These are phyloP conservation scores for Schizopora paradoxa DNA, from an alignment of 1,284 basidiomycete genomes.

Conservation along the genomic window DNA sequence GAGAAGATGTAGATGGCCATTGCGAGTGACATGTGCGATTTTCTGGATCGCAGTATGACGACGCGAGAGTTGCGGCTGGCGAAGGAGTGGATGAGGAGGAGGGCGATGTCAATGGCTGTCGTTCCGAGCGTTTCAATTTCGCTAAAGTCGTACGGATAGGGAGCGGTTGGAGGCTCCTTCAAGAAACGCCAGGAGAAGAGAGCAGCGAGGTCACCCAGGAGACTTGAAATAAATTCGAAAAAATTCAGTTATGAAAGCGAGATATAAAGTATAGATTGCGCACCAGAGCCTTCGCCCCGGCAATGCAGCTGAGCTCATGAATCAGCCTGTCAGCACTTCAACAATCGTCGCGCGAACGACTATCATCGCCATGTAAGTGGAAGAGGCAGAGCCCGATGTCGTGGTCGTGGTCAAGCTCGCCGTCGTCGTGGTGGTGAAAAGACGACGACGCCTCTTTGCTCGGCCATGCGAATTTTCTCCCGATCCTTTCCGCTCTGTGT, in stretches of 20 bases:
- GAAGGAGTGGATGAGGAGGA: constrained; percentile 88
- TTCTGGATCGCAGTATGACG: constrained; percentile 51
- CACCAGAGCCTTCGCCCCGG: constrained; percentile 91
- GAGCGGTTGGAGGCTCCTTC: constrained; percentile 70
- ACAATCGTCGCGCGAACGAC: constrained; percentile 45
- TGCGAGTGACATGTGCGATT: constrained; percentile 59
- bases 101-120: constrained; percentile 74
- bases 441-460: neutral
- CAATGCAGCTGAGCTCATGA: constrained; percentile 84
- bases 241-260: constrained; percentile 9
- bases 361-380: constrained; percentile 37
- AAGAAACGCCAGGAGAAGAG: constrained; percentile 90
- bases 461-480: neutral
- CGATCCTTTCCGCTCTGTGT: neutral
- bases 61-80: constrained; percentile 70
- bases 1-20: constrained; percentile 76
- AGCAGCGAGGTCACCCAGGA: constrained; percentile 90
- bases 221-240: constrained; percentile 44
- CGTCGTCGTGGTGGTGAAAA: constrained; percentile 19
- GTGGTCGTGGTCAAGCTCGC: constrained; percentile 28
- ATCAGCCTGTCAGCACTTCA: constrained; percentile 76
- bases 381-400: constrained; percentile 37
- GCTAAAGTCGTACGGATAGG: constrained; percentile 85
- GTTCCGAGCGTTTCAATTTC: constrained; percentile 96
- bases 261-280: constrained; percentile 26